Evolutionary conservation across 306 rosid species (phyloP), one percentile per base, ranked within the genome.

Genomic region (Corylus avellana): DNA sequence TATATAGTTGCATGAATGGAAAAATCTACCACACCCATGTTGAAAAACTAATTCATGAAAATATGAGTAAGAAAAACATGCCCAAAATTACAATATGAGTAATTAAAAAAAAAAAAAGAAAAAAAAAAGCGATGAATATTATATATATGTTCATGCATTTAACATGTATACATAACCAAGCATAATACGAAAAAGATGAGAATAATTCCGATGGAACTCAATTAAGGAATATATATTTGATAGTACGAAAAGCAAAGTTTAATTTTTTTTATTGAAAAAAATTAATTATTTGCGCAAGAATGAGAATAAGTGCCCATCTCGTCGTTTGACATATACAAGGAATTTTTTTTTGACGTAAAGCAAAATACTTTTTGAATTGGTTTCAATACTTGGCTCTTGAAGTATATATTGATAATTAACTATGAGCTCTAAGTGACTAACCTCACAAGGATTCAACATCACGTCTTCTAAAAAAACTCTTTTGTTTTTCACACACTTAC

Each of bases 121-220:
- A 25, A n/a, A 3, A 25, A 59, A 25, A 59, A 59, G 66, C 37
- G 12, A 11, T 59, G 37, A 12, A 59, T 59, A 0, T 17, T 32
- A 32, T 32, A 32, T 32, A 32, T 32, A 35, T 35, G 76, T 4
- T 77, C 32, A 46, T 59, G 50, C 58, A 58, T 63, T 39, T 53
- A 75, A 62, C 73, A 51, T 79, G 71, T 51, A 25, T 46, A 57
- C 48, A 20, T 29, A 59, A 59, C 48, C 58, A 48, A 71, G 17
- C 42, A 70, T 57, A 70, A 29, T 18, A 32, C 7, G 46, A 50
- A 76, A 27, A 63, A 44, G 61, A 62, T 48, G 39, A 51, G 73
- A 77, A 64, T 66, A 77, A 17, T 29, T 64, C 58, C 17, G 37
- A 17, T 29, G 37, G 62, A 77, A 70, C 49, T 29, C 17, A 12